Conservation (phyloP, 1,284 basidiomycete species). For the Amylostereum chailletii region DNA sequence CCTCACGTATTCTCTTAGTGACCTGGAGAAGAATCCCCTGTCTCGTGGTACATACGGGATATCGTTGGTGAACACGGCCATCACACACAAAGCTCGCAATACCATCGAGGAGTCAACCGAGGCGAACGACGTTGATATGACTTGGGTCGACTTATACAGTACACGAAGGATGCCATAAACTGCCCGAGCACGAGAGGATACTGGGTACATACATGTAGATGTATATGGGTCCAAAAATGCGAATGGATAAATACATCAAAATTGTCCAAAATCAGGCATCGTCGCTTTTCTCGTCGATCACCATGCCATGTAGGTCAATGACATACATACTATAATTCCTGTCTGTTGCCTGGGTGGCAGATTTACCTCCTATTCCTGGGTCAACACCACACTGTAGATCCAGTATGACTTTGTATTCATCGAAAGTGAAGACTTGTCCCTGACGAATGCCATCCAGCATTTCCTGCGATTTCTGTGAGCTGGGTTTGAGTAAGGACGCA, state of each 20-base stretch:
- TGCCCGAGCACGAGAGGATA: too few relatives aligned
- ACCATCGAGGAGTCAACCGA: constrained; percentile 15
- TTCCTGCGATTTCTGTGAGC: constrained; percentile 32
- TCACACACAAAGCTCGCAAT: constrained; percentile 10
- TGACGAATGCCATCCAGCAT: constrained; percentile 65
- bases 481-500: not conserved
- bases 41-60: constrained; percentile 20
- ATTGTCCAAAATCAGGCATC: constrained; percentile 6
- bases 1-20: constrained; percentile 27
- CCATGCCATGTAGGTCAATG: constrained; percentile 75
- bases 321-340: constrained; percentile 72
- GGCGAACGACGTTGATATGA: constrained; percentile 21
- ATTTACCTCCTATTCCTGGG: constrained; percentile 40
- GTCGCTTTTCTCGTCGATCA: constrained; percentile 45
- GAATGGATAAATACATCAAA: too few relatives aligned
- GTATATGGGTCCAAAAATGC: too few relatives aligned
- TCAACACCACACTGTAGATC: constrained; percentile 81
- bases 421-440: constrained; percentile 69
- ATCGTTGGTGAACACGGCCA: constrained; percentile 21
- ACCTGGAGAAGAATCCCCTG: not conserved
- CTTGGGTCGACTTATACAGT: constrained; percentile 18
- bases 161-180: too few relatives aligned
- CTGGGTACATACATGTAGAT: too few relatives aligned
- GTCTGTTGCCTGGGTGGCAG: constrained; percentile 45
- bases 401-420: constrained; percentile 87